phyloP scores from a whole-genome alignment of 192 early-diverging fungal genomes.

The Mortierella hygrophila region DNA sequence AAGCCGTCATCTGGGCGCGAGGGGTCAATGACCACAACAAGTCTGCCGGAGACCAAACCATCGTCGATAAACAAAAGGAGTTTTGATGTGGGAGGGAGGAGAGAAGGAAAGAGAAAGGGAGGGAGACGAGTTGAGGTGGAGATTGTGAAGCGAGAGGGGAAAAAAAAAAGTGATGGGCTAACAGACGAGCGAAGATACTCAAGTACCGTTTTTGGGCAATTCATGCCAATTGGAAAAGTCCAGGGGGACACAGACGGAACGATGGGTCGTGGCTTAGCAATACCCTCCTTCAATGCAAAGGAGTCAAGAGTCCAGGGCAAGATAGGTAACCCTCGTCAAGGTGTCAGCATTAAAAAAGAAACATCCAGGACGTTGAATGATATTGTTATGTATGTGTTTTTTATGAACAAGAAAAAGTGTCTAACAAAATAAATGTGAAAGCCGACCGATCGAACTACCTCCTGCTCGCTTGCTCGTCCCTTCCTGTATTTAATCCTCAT shows the following conservation, averaged over 20 bases:
- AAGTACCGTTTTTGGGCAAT: background rate
- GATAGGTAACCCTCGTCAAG: background rate
- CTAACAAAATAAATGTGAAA: background rate
- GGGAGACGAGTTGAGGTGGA: background rate
- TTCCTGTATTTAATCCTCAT: slow-evolving; percentile 68
- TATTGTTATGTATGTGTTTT: background rate
- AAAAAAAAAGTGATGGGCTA: background rate
- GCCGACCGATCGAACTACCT: background rate
- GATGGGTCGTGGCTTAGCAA: background rate
- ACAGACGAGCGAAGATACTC: background rate
- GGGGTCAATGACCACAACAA: slow-evolving; percentile 45
- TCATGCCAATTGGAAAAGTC: too few relatives aligned
- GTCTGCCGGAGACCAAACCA: slow-evolving; percentile 52
- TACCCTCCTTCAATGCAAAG: background rate
- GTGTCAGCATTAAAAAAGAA: background rate
- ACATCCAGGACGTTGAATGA: background rate
- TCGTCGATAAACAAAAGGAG: background rate
- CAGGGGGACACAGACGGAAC: background rate
- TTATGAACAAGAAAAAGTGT: slow-evolving; percentile 3
- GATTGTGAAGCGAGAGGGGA: background rate
- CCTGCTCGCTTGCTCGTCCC: background rate
- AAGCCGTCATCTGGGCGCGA: slow-evolving; percentile 26
- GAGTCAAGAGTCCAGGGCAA: too few relatives aligned
- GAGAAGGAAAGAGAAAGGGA: background rate
- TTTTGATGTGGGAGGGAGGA: background rate